Conservation (phyloP, 352 stramenopile species). For the Lagenidium giganteum region DNA sequence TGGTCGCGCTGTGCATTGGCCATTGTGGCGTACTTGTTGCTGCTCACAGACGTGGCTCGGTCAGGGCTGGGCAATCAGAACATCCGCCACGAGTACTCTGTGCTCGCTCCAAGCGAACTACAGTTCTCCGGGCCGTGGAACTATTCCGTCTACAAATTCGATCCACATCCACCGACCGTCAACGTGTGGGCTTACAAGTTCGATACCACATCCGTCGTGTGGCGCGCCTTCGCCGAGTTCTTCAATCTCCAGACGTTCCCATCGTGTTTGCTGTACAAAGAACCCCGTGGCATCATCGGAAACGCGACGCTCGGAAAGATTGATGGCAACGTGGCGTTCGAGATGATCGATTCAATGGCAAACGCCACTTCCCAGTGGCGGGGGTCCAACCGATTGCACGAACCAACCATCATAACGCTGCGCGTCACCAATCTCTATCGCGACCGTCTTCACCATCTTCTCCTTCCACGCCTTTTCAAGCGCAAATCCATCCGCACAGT, state of each 20-base stretch:
- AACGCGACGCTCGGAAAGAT: too few species aligned
- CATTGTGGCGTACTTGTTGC: slow-evolving; percentile 12
- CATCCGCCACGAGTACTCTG: too few species aligned
- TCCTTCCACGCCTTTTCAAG: slow-evolving; percentile 26
- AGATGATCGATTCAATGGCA: slow-evolving; percentile 3
- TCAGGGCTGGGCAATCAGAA: slow-evolving; percentile 4
- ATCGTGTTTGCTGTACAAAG: slow-evolving; percentile 6
- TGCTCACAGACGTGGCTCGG: slow-evolving; percentile 11
- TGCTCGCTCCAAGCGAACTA: too few species aligned
- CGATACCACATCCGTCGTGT: slow-evolving; percentile 10
- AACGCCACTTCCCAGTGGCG: too few species aligned
- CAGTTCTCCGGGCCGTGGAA: too few species aligned
- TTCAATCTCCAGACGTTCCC: slow-evolving; percentile 8
- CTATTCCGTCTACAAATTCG: too few species aligned
- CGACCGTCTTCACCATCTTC: slow-evolving; percentile 39
- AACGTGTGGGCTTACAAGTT: slow-evolving; percentile 19
- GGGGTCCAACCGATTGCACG: too few species aligned
- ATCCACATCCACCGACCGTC: too few species aligned
- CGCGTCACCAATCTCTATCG: slow-evolving; percentile 18
- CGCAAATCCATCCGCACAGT: slow-evolving; percentile 27
- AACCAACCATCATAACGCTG: too few species aligned
- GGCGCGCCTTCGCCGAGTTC: slow-evolving; percentile 7
- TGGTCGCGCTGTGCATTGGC: slow-evolving; percentile 10
- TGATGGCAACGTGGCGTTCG: too few species aligned
- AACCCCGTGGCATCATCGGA: too few species aligned